These are phyloP conservation scores for Vanrija sp. DNA, from an alignment of 1,284 basidiomycete species.

Conservation along the genomic window DNA sequence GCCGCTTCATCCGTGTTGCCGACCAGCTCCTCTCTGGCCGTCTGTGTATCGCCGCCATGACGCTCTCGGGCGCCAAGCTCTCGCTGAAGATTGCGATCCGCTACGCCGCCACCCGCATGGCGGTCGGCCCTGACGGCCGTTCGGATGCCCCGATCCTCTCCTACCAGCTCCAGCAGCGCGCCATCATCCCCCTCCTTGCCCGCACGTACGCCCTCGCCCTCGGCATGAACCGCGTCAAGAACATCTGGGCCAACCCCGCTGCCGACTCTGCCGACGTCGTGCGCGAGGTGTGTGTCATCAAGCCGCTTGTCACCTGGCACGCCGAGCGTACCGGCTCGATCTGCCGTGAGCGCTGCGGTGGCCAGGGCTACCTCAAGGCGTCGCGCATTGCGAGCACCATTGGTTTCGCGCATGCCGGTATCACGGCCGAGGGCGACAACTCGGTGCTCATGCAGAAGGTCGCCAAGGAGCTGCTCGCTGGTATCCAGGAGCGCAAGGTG, in stretches of 20 bases:
- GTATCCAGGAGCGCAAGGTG: slow-evolving; percentile 6
- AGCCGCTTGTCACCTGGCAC: slow-evolving; percentile 15
- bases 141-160: slow-evolving; percentile 11
- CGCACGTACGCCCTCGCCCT: slow-evolving; percentile 9
- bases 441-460: slow-evolving; percentile 15
- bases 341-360: slow-evolving; percentile 17
- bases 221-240: slow-evolving; percentile 14
- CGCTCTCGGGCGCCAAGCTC: slow-evolving; percentile 5
- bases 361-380: slow-evolving; percentile 11
- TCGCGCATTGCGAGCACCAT: slow-evolving; percentile 1
- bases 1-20: slow-evolving; percentile 12
- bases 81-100: slow-evolving; percentile 7
- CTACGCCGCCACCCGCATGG: slow-evolving; percentile 11
- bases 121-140: slow-evolving; percentile 7
- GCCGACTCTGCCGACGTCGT: slow-evolving; percentile 9
- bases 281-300: slow-evolving; percentile 10
- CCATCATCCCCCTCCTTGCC: slow-evolving; percentile 11
- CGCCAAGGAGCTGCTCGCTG: slow-evolving; percentile 14
- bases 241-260: slow-evolving; percentile 7
- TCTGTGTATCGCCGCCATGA: slow-evolving; percentile 14
- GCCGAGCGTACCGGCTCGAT: slow-evolving; percentile 6
- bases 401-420: slow-evolving; percentile 13
- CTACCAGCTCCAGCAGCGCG: slow-evolving; percentile 18
- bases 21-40: slow-evolving; percentile 17
- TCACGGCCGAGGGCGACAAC: slow-evolving; percentile 18